Base-by-base conservation (phyloP, 1,139 yeast species). In the Saccharomyces hybrid region DNA sequence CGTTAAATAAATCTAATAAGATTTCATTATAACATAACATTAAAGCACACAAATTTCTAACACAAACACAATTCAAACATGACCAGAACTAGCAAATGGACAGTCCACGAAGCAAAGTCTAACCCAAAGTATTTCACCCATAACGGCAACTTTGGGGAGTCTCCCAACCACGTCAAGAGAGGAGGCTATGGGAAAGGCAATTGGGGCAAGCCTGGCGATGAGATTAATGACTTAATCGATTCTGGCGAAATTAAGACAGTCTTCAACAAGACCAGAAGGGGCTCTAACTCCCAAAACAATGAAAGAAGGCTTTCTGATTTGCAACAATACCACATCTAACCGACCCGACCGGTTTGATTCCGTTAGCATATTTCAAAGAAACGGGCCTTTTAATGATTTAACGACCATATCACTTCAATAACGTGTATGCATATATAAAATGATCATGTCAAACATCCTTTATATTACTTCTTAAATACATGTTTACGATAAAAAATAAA, bases 21-120 rank as follows among this genome's bases (percentile, higher is more conserved):
- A 38, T 38, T 38, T 20, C 9, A 38, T 20, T 20, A 20, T 38
- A 38, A 38, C 44, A 38, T n/a, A 25, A 8, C 20, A 46, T 13
- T 20, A 9, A 25, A 25, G n/a, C 41, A 20, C 23, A 47, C 50
- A 47, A 28, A 47, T 14, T 29, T n/a, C 14, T 11, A 47, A 49
- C 49, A 54, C 48, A 57, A 11, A 32, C 28, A 29, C 29, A 52
- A 51, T 29, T 16, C 44, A 38, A 63, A 25, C 51, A 88, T 88
- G 96, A 81, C 95, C 57, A 85, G 95, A 82, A 88, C 96, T 54
- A 82, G 82, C 72, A 85, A 88, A 74, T 85, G 93, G 85, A 81
- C 85, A 44, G 76, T 76, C 49, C 85, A 81, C 66, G 86, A 84
- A 70, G 71, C 79, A 54, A 75, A 77, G 58, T 75, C 81, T 32